Evolutionary conservation across 2,329 filamentous ascomycete genomes (phyloP), one percentile per base, ranked within the genome.

Genomic region (Rachicladosporium sp.): DNA sequence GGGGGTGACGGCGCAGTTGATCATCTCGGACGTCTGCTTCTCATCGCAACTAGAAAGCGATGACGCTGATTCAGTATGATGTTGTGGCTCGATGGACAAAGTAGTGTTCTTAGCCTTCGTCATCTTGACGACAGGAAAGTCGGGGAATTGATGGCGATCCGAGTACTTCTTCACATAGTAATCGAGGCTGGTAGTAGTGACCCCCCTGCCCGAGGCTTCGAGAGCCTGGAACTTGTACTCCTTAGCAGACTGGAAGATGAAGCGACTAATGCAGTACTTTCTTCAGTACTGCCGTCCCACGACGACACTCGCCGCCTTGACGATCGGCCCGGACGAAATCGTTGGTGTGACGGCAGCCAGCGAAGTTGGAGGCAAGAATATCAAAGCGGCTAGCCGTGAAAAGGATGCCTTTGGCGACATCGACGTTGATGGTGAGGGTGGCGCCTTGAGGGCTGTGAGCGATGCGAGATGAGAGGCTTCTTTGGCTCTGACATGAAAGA

Each of bases 391-490:
- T 56, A 1, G 59, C 43, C 31, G 67, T 70, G 81, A 84, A 96
- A 64, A 98, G 96, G 9, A 82, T 83, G 0, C 85, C 83, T 55
- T 96, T 94, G 41, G 88, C 81, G 23, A 94, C 82, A 53, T 98
- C 89, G 7, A 93, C 77, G 50, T 95, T 96, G 56, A 98, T 66
- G 0, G 82, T 76, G 4, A 96, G 69, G 7, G 75, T 76, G 19
- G 74, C 71, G 27, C 74, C 70, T 2, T 66, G 62, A 29, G 56
- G 47, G 58, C 65, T 44, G 53, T 84, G 71, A 35, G 80, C 81
- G 13, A 89, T 71, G 32, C 87, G 77, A 37, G n/a, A n/a, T n/a
- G n/a, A n/a, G n/a, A n/a, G n/a, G n/a, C n/a, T n/a, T n/a, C n/a
- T n/a, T n/a, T n/a, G n/a, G n/a, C n/a, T n/a, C n/a, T n/a, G n/a